Conservation (phyloP, 2,329 filamentous ascomycete genomes). For the Monosporascus cannonballus region DNA sequence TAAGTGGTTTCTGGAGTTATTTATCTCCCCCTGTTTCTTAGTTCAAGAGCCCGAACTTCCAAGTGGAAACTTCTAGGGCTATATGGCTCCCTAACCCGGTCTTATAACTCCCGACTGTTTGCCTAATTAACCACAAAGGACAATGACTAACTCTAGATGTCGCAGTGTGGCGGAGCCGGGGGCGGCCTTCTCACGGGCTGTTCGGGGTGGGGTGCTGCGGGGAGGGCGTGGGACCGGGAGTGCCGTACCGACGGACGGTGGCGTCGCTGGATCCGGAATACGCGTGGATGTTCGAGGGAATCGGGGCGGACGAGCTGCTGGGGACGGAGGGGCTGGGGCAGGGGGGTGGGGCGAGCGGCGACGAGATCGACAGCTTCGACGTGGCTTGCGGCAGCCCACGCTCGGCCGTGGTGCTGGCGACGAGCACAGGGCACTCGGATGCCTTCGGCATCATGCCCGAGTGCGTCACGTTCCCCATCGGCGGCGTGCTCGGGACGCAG, state of each 20-base stretch:
- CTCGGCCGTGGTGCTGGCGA: constrained; percentile 21
- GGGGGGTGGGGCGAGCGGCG: constrained; percentile 25
- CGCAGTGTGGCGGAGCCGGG: constrained; percentile 25
- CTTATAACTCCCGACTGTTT: too few relatives aligned
- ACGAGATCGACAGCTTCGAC: constrained; percentile 30
- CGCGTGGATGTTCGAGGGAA: constrained; percentile 8
- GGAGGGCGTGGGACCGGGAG: constrained; percentile 21
- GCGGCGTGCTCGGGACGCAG: constrained; percentile 15
- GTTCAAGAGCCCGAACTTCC: too few relatives aligned
- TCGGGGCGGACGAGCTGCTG: constrained; percentile 8
- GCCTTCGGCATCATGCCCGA: constrained; percentile 17
- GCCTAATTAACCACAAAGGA: too few relatives aligned
- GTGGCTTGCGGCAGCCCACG: constrained; percentile 22
- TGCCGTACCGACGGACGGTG: constrained; percentile 13
- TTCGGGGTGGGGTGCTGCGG: constrained; percentile 26
- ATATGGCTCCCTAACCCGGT: too few relatives aligned
- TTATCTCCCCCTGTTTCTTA: too few relatives aligned
- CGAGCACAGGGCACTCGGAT: constrained; percentile 16
- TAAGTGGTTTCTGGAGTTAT: too few relatives aligned
- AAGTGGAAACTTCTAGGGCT: too few relatives aligned
- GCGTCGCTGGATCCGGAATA: constrained; percentile 1
- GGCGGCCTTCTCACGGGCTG: constrained; percentile 24
- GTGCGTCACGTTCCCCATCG: constrained; percentile 14
- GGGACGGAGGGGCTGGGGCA: constrained; percentile 19
- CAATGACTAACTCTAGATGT: too few relatives aligned